These are phyloP conservation scores for Parathielavia hyrcaniae DNA, from an alignment of 495 filamentous ascomycete genomes.

Conservation along the genomic window DNA sequence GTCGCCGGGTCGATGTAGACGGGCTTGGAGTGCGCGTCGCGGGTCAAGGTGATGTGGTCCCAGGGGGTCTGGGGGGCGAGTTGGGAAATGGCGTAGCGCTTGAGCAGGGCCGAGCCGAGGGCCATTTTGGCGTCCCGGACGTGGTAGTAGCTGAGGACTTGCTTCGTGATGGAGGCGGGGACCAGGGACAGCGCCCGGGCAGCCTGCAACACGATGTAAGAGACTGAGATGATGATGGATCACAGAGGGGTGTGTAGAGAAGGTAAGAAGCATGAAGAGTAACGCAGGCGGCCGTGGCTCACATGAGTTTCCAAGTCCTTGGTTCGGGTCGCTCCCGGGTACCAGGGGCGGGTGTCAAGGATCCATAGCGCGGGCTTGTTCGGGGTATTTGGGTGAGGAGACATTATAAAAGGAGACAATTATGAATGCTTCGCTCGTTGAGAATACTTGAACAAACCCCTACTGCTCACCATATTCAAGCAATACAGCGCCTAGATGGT, in stretches of 20 bases:
- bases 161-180: constrained; percentile 42
- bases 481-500: neutral
- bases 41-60: constrained; percentile 51
- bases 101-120: constrained; percentile 70
- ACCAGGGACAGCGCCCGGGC: constrained; percentile 53
- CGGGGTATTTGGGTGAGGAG: neutral
- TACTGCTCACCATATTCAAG: neutral
- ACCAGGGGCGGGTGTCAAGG: constrained; percentile 43
- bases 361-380: constrained; percentile 34
- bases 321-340: constrained; percentile 37
- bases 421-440: neutral
- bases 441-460: neutral
- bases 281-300: constrained; percentile 14
- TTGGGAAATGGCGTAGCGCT: constrained; percentile 64
- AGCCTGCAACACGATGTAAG: constrained; percentile 35
- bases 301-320: constrained; percentile 38
- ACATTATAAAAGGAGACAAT: neutral
- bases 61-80: constrained; percentile 48
- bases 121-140: constrained; percentile 60
- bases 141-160: constrained; percentile 53
- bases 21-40: constrained; percentile 58
- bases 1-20: constrained; percentile 35
- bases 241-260: too few species aligned
- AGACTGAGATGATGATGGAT: too few species aligned
- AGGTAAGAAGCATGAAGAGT: neutral